Percentiles rank a stretch among this genome's conserved stretches.
These are phyloP conservation scores for Craterostigma plantagineum DNA, from an alignment of 257 asterid genomes.

Conservation along the genomic window DNA sequence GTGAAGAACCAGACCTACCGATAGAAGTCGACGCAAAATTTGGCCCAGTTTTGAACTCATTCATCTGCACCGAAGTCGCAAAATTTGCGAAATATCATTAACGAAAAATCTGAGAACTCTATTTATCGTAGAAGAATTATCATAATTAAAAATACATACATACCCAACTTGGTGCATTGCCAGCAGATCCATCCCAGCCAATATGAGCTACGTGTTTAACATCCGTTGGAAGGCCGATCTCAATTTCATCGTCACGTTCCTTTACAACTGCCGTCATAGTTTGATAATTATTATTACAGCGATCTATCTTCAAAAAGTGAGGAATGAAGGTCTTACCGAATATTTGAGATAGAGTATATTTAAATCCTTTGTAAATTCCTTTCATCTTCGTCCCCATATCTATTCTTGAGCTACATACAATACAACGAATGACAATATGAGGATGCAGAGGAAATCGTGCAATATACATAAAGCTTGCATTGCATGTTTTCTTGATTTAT, in stretches of 20 bases:
- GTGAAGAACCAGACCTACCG: constrained; percentile 33
- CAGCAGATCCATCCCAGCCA: constrained; percentile 79
- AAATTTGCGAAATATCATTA: no score
- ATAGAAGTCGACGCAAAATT: constrained; percentile 49
- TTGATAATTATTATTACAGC: no score
- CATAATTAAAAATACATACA: constrained; percentile 6
- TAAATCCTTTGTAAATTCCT: constrained; percentile 75
- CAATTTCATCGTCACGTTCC: constrained; percentile 60
- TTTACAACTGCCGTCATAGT: constrained; percentile 29
- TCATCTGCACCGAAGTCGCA: no score
- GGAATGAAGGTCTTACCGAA: constrained; percentile 25
- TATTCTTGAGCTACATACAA: constrained; percentile 9
- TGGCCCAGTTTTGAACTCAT: constrained; percentile 66
- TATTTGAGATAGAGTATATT: constrained; percentile 45
- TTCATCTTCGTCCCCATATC: constrained; percentile 52
- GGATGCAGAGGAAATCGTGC: constrained; percentile 15
- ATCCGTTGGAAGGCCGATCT: constrained; percentile 73
- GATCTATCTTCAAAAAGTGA: no score
- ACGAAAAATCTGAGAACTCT: no score
- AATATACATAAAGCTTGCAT: background rate
- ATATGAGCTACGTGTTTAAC: constrained; percentile 86
- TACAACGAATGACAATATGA: constrained; percentile 11
- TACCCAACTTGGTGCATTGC: constrained; percentile 82
- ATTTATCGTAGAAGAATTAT: no score
- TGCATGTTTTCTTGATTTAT: no score